A percentile compares a stretch with the other conserved stretches of the same genome.
These are phyloP conservation scores for Astraeus odoratus DNA, from an alignment of 768 basidiomycete genomes.

Conservation along the genomic window DNA sequence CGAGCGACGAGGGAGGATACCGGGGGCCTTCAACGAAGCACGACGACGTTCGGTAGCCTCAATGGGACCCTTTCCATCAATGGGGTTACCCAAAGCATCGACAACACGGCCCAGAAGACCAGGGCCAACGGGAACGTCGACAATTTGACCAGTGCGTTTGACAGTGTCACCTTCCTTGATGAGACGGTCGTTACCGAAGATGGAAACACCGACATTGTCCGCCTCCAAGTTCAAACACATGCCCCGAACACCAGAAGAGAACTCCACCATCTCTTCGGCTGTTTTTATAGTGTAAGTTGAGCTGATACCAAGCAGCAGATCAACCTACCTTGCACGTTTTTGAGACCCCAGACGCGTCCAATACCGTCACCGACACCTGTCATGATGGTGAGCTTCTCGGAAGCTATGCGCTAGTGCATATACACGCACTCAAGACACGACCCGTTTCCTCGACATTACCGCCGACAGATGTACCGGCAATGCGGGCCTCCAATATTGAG, in stretches of 20 bases:
- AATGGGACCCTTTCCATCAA: constrained; percentile 99
- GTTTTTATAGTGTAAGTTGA: constrained; percentile 12
- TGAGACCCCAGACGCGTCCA: constrained; percentile 98
- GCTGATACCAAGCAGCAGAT: neutral
- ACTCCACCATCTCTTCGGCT: constrained; percentile 99
- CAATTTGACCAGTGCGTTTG: constrained; percentile 99
- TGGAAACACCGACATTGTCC: constrained; percentile 99
- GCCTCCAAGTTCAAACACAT: constrained; percentile 99
- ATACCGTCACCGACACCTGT: constrained; percentile 99
- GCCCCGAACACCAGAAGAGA: constrained; percentile 98
- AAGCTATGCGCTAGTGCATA: neutral
- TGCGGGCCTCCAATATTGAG: constrained; percentile 97
- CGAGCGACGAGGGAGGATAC: constrained; percentile 98
- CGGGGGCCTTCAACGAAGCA: constrained; percentile 97
- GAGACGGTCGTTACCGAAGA: constrained; percentile 96
- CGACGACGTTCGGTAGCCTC: constrained; percentile 89
- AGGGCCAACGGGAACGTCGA: constrained; percentile 98
- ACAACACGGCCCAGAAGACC: constrained; percentile 98
- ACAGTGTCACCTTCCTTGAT: constrained; percentile 99
- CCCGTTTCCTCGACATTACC: constrained; percentile 99
- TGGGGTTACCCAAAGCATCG: constrained; percentile 99
- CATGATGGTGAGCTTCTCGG: constrained; percentile 7
- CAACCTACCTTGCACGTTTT: constrained; percentile 87
- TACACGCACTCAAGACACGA: constrained; percentile 86
- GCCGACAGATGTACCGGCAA: constrained; percentile 84